Percentiles rank a stretch among this genome's conserved stretches.
These are phyloP conservation scores for Symbiodinium pilosum DNA, from an alignment of 73 alveolate genomes.

Conservation along the genomic window DNA sequence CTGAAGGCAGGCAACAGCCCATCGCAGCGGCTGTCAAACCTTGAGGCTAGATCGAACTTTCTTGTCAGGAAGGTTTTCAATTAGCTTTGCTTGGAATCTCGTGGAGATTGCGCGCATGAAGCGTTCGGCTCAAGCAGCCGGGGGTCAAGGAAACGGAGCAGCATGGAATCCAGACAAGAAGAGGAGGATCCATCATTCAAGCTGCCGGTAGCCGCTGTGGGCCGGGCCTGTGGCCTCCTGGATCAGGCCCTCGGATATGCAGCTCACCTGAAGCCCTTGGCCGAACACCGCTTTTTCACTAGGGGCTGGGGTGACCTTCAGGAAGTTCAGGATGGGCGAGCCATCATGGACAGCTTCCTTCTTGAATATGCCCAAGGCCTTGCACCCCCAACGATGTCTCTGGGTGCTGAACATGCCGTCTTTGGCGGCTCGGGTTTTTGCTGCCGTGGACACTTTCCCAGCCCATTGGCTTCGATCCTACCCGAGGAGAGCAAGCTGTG, in stretches of 20 bases:
- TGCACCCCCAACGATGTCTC: background rate
- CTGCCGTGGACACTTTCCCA: background rate
- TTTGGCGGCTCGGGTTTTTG: slow-evolving; percentile 17
- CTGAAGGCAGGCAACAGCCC: slow-evolving; percentile 71
- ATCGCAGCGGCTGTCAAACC: slow-evolving; percentile 48
- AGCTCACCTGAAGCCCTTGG: slow-evolving; percentile 6
- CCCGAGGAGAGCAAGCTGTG: slow-evolving; percentile 5
- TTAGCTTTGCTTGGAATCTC: background rate
- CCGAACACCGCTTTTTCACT: background rate
- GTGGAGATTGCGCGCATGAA: background rate
- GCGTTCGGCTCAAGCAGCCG: background rate
- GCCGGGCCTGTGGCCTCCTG: background rate
- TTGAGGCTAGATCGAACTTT: background rate
- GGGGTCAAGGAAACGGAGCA: background rate
- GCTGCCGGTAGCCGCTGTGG: background rate
- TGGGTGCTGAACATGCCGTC: background rate
- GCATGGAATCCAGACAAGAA: background rate
- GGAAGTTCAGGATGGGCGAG: background rate
- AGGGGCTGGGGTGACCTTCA: slow-evolving; percentile 11
- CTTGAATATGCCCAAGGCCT: background rate
- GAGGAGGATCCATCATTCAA: background rate
- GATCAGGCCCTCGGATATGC: background rate
- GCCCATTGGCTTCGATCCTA: background rate
- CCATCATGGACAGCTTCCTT: background rate
- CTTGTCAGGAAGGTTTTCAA: background rate